Conservation (phyloP, 23 red algal genomes). For the Gracilariopsis chorda region DNA sequence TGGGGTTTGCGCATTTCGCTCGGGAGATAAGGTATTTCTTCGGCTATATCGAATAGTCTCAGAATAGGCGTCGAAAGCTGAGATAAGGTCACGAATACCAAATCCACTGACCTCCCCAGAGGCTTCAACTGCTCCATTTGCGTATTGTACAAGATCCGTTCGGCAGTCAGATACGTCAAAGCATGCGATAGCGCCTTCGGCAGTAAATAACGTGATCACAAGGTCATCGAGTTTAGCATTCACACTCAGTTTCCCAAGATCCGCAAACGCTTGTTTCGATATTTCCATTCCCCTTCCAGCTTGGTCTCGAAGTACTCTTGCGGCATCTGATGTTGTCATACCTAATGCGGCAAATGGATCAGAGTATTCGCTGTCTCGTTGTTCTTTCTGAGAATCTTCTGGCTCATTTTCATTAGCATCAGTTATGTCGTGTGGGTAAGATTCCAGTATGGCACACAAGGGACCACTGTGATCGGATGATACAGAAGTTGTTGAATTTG, state of each 20-base stretch:
- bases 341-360: slow-evolving; percentile 73
- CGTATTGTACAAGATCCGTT: slow-evolving; percentile 31
- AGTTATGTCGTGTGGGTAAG: slow-evolving; percentile 50
- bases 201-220: slow-evolving; percentile 41
- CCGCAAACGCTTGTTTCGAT: slow-evolving; percentile 48
- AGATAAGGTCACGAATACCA: slow-evolving; percentile 56
- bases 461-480: background rate
- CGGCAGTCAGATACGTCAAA: slow-evolving; percentile 66
- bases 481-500: background rate
- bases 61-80: slow-evolving; percentile 59
- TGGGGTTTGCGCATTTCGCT: background rate
- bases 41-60: slow-evolving; percentile 60
- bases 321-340: slow-evolving; percentile 73
- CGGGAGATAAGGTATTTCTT: background rate
- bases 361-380: slow-evolving; percentile 20
- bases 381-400: background rate
- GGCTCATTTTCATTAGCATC: background rate
- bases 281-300: slow-evolving; percentile 68
- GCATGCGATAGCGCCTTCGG: slow-evolving; percentile 64
- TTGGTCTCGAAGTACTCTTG: slow-evolving; percentile 43
- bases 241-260: slow-evolving; percentile 40
- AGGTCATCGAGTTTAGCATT: slow-evolving; percentile 59
- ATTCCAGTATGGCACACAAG: background rate
- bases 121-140: slow-evolving; percentile 39
- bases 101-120: slow-evolving; percentile 60